A percentile compares a stretch with the other conserved stretches of the same genome.
phyloP scores from a whole-genome alignment of 2,329 filamentous ascomycete species.

The Colletotrichum sp. region DNA sequence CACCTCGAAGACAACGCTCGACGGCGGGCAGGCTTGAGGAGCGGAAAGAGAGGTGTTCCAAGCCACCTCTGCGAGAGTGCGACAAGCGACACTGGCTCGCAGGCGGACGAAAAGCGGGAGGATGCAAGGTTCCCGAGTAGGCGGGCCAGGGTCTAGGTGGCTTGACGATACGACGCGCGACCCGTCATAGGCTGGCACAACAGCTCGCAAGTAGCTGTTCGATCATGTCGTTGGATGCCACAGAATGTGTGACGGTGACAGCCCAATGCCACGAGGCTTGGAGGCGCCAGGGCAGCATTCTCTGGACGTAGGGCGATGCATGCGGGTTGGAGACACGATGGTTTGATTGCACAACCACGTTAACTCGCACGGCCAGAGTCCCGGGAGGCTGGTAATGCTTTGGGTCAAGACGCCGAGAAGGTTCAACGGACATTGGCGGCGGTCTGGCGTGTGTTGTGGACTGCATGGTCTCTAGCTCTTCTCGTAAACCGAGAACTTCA shows the following conservation, averaged over 20 bases:
- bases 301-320: neutral
- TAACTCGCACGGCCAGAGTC: neutral
- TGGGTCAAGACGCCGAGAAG: neutral
- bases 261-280: neutral
- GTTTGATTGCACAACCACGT: neutral
- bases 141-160: neutral
- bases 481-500: neutral
- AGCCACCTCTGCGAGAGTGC: neutral
- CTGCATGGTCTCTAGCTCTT: neutral
- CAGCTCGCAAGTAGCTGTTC: neutral
- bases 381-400: neutral
- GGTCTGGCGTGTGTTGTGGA: neutral
- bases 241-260: neutral
- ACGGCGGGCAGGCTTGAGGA: neutral
- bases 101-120: neutral
- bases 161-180: neutral
- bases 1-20: neutral
- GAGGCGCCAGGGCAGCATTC: neutral
- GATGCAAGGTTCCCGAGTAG: neutral
- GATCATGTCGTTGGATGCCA: neutral
- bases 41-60: neutral
- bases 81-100: neutral
- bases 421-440: neutral
- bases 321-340: neutral
- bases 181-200: neutral